A percentile compares a stretch with the other conserved stretches of the same genome.
Conservation (phyloP, 2,329 filamentous ascomycete genomes). For the Fusarium dlaminii region DNA sequence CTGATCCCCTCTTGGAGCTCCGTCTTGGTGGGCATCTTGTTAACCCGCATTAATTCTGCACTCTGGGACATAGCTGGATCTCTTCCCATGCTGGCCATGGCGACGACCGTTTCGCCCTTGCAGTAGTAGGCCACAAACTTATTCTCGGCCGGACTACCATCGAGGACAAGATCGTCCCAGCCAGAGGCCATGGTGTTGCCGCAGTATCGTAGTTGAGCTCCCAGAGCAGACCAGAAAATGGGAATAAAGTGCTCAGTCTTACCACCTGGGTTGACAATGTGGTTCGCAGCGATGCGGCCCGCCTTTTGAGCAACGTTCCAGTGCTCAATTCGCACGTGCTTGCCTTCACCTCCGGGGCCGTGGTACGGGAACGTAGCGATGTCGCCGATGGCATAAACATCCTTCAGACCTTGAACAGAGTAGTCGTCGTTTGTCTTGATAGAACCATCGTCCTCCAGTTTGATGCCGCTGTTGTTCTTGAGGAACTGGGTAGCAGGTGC, state of each 20-base stretch:
- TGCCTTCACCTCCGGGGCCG: slow-evolving; percentile 83
- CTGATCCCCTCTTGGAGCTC: slow-evolving; percentile 74
- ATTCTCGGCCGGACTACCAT: slow-evolving; percentile 78
- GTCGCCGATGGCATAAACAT: slow-evolving; percentile 93
- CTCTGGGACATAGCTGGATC: slow-evolving; percentile 87
- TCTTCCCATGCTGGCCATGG: slow-evolving; percentile 88
- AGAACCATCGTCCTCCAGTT: slow-evolving; percentile 86
- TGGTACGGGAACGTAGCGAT: slow-evolving; percentile 96
- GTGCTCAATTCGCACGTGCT: slow-evolving; percentile 87
- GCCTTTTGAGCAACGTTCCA: slow-evolving; percentile 98
- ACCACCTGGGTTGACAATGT: slow-evolving; percentile 74
- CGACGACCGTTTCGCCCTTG: slow-evolving; percentile 85
- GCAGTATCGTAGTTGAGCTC: slow-evolving; percentile 90
- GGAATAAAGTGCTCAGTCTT: slow-evolving; percentile 82
- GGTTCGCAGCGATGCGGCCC: slow-evolving; percentile 79
- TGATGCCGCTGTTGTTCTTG: slow-evolving; percentile 73
- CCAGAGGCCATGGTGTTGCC: slow-evolving; percentile 79
- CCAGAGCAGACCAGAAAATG: slow-evolving; percentile 95
- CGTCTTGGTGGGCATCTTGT: slow-evolving; percentile 84
- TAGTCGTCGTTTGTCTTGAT: slow-evolving; percentile 83
- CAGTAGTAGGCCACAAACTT: slow-evolving; percentile 93
- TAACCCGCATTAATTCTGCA: slow-evolving; percentile 84
- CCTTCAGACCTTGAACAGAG: slow-evolving; percentile 76
- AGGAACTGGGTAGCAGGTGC: slow-evolving; percentile 86
- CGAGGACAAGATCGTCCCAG: slow-evolving; percentile 85